Conservation (phyloP, 106 monocot genomes). For the Acanthochlamys bracteata region DNA sequence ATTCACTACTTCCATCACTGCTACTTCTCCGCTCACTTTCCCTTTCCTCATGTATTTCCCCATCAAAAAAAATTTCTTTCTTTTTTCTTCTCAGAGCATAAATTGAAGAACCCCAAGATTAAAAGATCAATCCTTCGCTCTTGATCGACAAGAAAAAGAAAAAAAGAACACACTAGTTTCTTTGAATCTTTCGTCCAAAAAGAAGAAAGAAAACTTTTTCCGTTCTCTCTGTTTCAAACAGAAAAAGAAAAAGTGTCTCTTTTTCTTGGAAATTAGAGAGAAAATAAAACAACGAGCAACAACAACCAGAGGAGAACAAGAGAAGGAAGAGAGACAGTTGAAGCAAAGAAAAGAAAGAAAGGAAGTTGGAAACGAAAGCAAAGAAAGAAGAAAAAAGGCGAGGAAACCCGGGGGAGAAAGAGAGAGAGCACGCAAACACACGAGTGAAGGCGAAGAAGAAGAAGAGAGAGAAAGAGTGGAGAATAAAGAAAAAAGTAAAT, state of each 20-base stretch:
- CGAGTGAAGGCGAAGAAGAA: neutral
- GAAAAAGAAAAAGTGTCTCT: too few relatives aligned
- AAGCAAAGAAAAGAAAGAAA: neutral
- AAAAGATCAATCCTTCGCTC: neutral
- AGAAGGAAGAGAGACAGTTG: neutral
- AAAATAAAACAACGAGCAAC: too few relatives aligned
- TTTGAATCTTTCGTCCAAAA: too few relatives aligned
- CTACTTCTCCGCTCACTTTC: slow-evolving; percentile 33
- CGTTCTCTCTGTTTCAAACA: too few relatives aligned
- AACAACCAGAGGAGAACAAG: neutral
- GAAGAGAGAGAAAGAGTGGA: neutral
- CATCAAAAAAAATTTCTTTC: slow-evolving; percentile 11
- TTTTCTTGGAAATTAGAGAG: too few relatives aligned
- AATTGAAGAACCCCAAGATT: too few relatives aligned
- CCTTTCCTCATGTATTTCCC: slow-evolving; percentile 47
- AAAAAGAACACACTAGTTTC: too few relatives aligned
- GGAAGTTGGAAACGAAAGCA: neutral
- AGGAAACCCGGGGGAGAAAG: neutral
- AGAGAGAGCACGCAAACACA: neutral
- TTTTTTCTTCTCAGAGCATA: neutral
- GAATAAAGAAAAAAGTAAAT: neutral
- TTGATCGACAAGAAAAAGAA: too few relatives aligned
- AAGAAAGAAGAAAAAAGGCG: neutral
- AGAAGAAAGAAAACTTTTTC: too few relatives aligned
- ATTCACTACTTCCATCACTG: slow-evolving; percentile 37